Conservation (phyloP, 2,329 filamentous ascomycete species). For the Talaromyces sp. region DNA sequence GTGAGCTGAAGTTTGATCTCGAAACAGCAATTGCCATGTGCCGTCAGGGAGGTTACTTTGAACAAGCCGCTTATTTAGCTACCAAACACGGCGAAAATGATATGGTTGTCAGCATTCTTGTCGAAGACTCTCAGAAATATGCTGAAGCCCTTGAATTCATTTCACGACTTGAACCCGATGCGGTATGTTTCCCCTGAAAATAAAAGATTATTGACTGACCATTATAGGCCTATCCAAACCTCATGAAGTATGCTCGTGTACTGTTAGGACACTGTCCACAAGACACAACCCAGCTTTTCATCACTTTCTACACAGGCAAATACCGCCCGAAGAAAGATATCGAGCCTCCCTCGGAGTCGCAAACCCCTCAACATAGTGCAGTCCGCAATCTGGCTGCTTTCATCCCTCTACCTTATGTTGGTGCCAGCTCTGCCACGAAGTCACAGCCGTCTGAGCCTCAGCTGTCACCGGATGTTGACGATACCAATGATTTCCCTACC, state of each 20-base stretch:
- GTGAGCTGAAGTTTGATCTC: slow-evolving; percentile 88
- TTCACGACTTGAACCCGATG: slow-evolving; percentile 76
- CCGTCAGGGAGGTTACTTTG: slow-evolving; percentile 91
- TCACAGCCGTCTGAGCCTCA: slow-evolving; percentile 28
- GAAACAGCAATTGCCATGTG: slow-evolving; percentile 98
- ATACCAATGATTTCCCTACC: slow-evolving; percentile 46
- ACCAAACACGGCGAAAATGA: slow-evolving; percentile 92
- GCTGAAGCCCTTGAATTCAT: slow-evolving; percentile 86
- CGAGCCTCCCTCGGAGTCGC: slow-evolving; percentile 47
- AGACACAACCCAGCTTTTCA: slow-evolving; percentile 81
- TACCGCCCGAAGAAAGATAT: slow-evolving; percentile 70
- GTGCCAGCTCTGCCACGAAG: slow-evolving; percentile 51
- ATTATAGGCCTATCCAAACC: slow-evolving; percentile 70
- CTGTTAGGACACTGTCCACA: slow-evolving; percentile 81
- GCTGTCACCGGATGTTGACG: slow-evolving; percentile 24
- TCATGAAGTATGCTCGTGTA: slow-evolving; percentile 94
- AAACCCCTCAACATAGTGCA: slow-evolving; percentile 61
- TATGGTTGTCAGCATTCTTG: slow-evolving; percentile 88
- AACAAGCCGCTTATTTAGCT: slow-evolving; percentile 93
- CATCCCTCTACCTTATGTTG: slow-evolving; percentile 83
- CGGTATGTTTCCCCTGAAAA: slow-evolving; percentile 50
- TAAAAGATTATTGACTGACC: background rate
- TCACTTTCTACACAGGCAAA: slow-evolving; percentile 87
- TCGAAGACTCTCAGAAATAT: slow-evolving; percentile 92
- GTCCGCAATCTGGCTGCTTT: slow-evolving; percentile 83